Base-by-base conservation (phyloP, 2,329 filamentous ascomycete genomes). In the Ceratocystiopsis minuta region DNA sequence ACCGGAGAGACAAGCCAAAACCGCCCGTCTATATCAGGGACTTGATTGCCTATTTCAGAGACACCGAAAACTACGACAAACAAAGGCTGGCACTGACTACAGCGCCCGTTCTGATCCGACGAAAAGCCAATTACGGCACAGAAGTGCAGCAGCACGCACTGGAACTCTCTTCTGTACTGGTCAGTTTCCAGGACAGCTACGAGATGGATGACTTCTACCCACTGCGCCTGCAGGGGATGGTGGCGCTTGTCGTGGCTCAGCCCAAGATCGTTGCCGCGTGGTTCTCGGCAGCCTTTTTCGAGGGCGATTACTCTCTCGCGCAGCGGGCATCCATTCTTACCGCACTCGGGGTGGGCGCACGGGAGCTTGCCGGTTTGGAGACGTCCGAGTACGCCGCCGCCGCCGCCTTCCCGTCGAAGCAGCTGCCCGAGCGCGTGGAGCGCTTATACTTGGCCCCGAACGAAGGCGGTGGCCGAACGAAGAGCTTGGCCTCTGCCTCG, bases 21-120 rank as follows among this genome's bases (percentile, higher is more conserved):
- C 72, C 85, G 0, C 90, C 90, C 1, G 86, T 98, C 1, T 96
- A 96, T 53, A 80, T 95, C 45, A 76, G 86, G 37, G 85, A 93
- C 51, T 67, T 96, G 12, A 77, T 96, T 42, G 57, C 66, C 9
- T 87, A 79, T 53, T 67, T 98, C 3, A 72, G 82, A 39, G 83
- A 93, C 49, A 75, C 73, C 0, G 85, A 95, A 37, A 80, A 80
- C 49, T 84, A 86, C 50, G 87, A 96, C 51, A 77, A 78, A 28
- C 85, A 95, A 54, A 77, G 79, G 44, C 64, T 96, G 11, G 86
- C 79, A 3, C 64, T 98, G 16, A 67, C 71, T 16, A 83, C 80
- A 2, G 87, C 87, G 0, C 76, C 87, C 1, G 58, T 69, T 0
- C 66, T 98, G 6, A 93, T 98, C 48, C 77, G 88, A 6, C 77